Conservation (phyloP, 208 protist genomes). For the Trypanosoma mega region DNA sequence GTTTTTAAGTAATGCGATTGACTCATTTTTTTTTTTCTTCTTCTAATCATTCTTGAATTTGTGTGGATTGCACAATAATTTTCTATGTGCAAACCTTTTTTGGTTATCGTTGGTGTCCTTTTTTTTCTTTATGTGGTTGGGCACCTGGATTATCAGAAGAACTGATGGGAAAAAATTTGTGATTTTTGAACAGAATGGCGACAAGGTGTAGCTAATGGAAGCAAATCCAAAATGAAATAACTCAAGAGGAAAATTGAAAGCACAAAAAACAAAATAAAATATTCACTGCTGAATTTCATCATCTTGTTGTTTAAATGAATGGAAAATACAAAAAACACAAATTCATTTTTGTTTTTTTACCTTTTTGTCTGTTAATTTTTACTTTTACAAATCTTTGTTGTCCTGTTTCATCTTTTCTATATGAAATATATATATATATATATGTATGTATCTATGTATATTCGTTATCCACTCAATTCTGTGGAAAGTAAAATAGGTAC, state of each 20-base stretch:
- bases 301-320: slow-evolving; percentile 1
- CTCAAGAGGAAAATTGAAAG: not conserved
- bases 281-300: not conserved
- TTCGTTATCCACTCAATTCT: no score
- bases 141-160: no score
- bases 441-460: slow-evolving; percentile 2
- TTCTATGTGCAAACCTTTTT: no score
- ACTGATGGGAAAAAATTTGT: no score
- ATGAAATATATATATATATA: no score
- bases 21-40: no score
- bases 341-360: slow-evolving; percentile 12
- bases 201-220: no score
- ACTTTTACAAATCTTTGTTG: not conserved
- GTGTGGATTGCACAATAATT: no score
- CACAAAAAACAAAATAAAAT: slow-evolving; percentile 3
- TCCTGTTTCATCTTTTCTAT: slow-evolving; percentile 28
- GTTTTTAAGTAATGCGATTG: no score
- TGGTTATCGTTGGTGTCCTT: slow-evolving; percentile 3
- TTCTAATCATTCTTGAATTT: no score
- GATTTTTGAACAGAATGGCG: no score
- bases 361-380: slow-evolving; percentile 17
- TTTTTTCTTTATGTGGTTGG: slow-evolving; percentile 12
- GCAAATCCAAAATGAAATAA: not conserved
- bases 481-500: no score
- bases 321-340: slow-evolving; percentile 13